Evolutionary conservation across 2,329 filamentous ascomycete genomes (phyloP), one percentile per base, ranked within the genome.

Genomic region (Colletotrichum gigasporum): DNA sequence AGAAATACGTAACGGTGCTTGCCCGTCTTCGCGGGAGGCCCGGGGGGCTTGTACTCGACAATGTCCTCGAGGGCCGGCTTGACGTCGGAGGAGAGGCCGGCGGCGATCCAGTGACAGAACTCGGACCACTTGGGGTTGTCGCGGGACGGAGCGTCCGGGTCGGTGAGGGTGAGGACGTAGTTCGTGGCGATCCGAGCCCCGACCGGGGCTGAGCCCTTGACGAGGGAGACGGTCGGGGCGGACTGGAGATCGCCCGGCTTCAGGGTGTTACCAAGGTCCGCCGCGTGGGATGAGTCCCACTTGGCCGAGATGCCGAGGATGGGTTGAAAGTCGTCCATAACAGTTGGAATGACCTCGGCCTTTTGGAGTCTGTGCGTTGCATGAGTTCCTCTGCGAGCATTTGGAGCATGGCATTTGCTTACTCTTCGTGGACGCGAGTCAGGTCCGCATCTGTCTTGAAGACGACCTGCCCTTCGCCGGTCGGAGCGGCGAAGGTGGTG

Each of bases 31-130:
- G 74, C 68, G 1, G 79, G 80, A 2, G 80, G 80, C 0, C 73
- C 75, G 2, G 80, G 80, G 0, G 78, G 72, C 66, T 78, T 78
- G 69, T 81, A 82, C 12, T 75, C 68, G 42, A 81, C 70, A 14
- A 82, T 64, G n/a, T 79, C 74, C 16, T 73, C 62, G 6, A 80
- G 67, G 5, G 65, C 65, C 16, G 71, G 41, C 8, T 68, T 54
- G n/a, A 71, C 37, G 2, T 64, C 58, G 6, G 32, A 35, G 9
- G 68, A 69, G 7, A 57, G 34, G 20, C 74, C 74, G 0, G 76
- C 76, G 3, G 77, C 75, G 47, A 82, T 77, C 78, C 79, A 82
- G 69, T 82, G 80, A 65, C 80, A 83, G 69, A 81, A 75, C 71
- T 83, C 80, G 6, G 78, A 76, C 78, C 78, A 81, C 59, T 78